Conservation (phyloP, 352 stramenopile species). For the Phytophthora ohioensis region DNA sequence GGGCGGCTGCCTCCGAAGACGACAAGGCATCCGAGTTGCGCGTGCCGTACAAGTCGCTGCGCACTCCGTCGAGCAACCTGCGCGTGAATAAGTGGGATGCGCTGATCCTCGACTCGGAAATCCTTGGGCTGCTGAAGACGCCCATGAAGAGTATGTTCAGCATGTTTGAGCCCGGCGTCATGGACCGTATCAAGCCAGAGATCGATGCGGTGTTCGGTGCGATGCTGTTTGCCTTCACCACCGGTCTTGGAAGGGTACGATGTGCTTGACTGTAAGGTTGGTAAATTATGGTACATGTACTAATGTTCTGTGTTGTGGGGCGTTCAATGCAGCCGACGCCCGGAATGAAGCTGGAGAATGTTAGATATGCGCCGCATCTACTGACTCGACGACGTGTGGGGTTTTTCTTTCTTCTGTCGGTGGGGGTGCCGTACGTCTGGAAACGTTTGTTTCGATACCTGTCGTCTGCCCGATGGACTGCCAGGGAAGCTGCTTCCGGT, state of each 20-base stretch:
- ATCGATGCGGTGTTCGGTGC: conserved; percentile 67
- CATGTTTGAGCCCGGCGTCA: conserved; percentile 73
- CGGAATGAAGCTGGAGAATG: conserved; percentile 87
- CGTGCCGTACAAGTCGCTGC: conserved; percentile 58
- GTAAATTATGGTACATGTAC: not conserved
- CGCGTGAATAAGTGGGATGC: conserved; percentile 90
- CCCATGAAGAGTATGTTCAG: conserved; percentile 84
- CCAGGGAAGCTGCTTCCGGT: conserved; percentile 8
- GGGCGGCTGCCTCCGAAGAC: not conserved
- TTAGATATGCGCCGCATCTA: conserved; percentile 60
- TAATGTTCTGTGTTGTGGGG: conserved; percentile 10
- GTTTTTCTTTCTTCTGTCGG: conserved; percentile 74
- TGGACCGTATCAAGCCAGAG: conserved; percentile 77
- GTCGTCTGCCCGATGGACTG: conserved; percentile 59
- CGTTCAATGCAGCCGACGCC: conserved; percentile 64
- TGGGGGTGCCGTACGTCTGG: conserved; percentile 80
- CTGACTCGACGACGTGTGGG: conserved; percentile 61
- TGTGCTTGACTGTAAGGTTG: not conserved
- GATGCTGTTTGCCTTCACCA: conserved; percentile 74
- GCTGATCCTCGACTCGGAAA: conserved; percentile 82
- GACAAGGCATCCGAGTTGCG: conserved; percentile 6
- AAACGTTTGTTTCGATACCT: conserved; percentile 76
- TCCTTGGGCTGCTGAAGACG: conserved; percentile 75
- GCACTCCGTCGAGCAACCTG: conserved; percentile 52
- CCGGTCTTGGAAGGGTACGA: conserved; percentile 65